Base-by-base conservation (phyloP, 2,329 filamentous ascomycete genomes). In the Coniella lustricola region DNA sequence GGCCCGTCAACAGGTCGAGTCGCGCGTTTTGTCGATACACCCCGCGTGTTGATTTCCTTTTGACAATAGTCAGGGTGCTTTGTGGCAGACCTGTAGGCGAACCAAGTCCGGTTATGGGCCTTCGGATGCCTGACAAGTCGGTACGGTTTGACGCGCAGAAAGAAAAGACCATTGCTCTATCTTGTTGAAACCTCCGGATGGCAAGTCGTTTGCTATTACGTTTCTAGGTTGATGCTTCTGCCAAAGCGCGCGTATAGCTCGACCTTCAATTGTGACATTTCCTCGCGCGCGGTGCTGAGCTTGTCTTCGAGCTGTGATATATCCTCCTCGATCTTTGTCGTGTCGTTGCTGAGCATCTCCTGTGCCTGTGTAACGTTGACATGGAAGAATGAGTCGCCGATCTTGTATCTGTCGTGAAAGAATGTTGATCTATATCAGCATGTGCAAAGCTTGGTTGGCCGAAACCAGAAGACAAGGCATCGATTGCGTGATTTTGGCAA, bases 151-250 rank as follows among this genome's bases (percentile, higher is more conserved):
- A n/a, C n/a, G n/a, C n/a, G n/a, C n/a, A n/a, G n/a, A n/a, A n/a
- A n/a, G n/a, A n/a, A n/a, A n/a, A 14, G 17, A 13, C 16, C 12
- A 2, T n/a, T 17, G 25, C 7, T 33, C 9, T 14, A 33, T 18
- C 5, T 33, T 14, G 34, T 10, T 13, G 21, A 41, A n/a, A 31
- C 46, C 37, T 46, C 25, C 25, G 25, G 42, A 31, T n/a, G n/a
- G 37, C 10, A 39, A 8, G 22, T 21, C 18, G 8, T 17, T 40
- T 36, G n/a, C n/a, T 10, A 50, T 77, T 74, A 93, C 58, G 86
- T 88, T 69, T 98, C 93, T 56, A 97, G 75, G 69, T 98, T 98
- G 74, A 98, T 98, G 66, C 90, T 95, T 67, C 87, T 82, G 48
- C 93, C 93, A 69, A 98, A 98, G 54, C 94, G 82, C 31, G 90